Conservation (phyloP, 2,329 filamentous ascomycete species). For the Aspergillus persii region DNA sequence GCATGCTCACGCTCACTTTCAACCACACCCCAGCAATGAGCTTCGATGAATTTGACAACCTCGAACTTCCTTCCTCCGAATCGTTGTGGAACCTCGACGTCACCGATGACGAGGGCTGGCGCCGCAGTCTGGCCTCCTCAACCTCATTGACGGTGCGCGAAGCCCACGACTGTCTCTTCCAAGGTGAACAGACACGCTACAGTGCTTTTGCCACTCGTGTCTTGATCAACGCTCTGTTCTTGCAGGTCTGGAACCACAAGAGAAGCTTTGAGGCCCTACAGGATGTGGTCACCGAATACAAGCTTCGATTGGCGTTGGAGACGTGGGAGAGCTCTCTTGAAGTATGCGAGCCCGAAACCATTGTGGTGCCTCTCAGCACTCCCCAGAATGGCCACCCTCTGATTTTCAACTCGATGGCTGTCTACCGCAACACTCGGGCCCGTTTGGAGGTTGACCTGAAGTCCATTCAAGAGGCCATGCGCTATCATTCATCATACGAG, state of each 20-base stretch:
- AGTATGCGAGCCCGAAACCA: conserved; percentile 85
- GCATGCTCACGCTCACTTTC: conserved; percentile 88
- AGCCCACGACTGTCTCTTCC: conserved; percentile 92
- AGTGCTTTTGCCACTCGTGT: conserved; percentile 96
- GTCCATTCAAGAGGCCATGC: conserved; percentile 89
- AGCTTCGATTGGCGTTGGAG: conserved; percentile 88
- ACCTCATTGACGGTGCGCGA: conserved; percentile 84
- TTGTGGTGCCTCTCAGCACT: conserved; percentile 83
- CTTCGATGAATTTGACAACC: conserved; percentile 95
- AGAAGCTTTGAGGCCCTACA: conserved; percentile 95
- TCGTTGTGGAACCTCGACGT: conserved; percentile 87
- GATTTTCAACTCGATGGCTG: conserved; percentile 96
- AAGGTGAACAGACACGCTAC: conserved; percentile 85
- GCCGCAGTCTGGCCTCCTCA: conserved; percentile 69
- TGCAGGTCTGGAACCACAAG: conserved; percentile 99
- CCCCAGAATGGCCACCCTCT: conserved; percentile 95
- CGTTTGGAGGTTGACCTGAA: conserved; percentile 94
- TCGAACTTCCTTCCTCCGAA: conserved; percentile 90
- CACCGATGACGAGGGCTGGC: conserved; percentile 77
- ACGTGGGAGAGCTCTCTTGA: conserved; percentile 99
- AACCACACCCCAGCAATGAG: conserved; percentile 97
- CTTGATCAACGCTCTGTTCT: conserved; percentile 97
- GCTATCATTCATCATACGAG: conserved; percentile 96
- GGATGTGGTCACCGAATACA: conserved; percentile 97
- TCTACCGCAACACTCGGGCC: conserved; percentile 90